Conservation (phyloP, 768 basidiomycete genomes). For the Wakefieldia striispora region DNA sequence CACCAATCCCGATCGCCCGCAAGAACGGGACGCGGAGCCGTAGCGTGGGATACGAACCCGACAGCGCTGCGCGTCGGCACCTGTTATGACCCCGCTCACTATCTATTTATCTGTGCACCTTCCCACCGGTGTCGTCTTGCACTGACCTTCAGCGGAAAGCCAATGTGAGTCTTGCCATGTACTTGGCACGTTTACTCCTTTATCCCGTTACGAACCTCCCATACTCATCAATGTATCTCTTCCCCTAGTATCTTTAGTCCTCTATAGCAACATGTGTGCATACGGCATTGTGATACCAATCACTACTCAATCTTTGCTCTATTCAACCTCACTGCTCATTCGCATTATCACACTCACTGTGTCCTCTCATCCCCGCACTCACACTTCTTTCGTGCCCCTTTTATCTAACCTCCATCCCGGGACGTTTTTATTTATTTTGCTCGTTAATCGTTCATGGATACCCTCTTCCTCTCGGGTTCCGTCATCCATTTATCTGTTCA, state of each 20-base stretch:
- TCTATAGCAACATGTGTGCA: conserved; percentile 1
- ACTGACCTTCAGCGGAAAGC: not conserved
- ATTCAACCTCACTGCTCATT: not conserved
- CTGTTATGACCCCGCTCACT: conserved; percentile 7
- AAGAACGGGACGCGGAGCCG: conserved; percentile 26
- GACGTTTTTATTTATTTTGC: too few relatives aligned
- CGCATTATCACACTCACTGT: not conserved
- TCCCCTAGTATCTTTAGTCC: conserved; percentile 17
- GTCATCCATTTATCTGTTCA: not conserved
- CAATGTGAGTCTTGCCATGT: conserved; percentile 19
- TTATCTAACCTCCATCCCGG: not conserved
- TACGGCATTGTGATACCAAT: conserved; percentile 8
- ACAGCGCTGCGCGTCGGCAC: conserved; percentile 9
- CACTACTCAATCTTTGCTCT: not conserved
- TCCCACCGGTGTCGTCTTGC: not conserved
- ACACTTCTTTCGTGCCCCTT: not conserved
- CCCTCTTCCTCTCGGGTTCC: too few relatives aligned
- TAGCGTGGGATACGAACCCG: conserved; percentile 24
- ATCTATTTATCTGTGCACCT: not conserved
- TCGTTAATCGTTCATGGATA: not conserved
- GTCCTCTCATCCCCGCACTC: not conserved
- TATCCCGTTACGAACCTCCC: not conserved
- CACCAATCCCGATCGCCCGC: conserved; percentile 24
- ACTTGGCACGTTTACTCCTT: conserved; percentile 1
- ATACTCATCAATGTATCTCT: conserved; percentile 15